phyloP scores from a whole-genome alignment of 2,329 filamentous ascomycete genomes.

The Beauveria bassiana region DNA sequence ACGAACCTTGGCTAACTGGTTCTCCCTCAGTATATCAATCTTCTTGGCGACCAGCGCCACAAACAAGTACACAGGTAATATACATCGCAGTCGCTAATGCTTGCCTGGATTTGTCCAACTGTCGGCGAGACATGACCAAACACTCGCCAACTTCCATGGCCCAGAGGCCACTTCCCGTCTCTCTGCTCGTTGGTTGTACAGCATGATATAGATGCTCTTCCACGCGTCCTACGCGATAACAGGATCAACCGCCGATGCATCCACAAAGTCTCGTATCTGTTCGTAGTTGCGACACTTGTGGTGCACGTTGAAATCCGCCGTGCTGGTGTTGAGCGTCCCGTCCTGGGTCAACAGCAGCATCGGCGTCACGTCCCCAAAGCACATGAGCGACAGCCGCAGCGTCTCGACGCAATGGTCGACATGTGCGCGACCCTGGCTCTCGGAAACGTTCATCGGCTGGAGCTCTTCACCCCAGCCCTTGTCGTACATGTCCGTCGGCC shows the following conservation, averaged over 20 bases:
- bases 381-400: constrained; percentile 14
- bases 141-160: too few species aligned
- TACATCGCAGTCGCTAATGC: too few species aligned
- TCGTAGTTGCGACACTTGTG: constrained; percentile 10
- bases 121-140: not conserved
- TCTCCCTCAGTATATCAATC: not conserved
- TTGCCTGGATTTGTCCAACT: not conserved
- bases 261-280: not conserved
- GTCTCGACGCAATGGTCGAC: constrained; percentile 15
- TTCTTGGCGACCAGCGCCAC: not conserved
- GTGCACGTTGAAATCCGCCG: constrained; percentile 4
- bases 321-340: constrained; percentile 1
- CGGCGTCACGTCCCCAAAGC: constrained; percentile 13
- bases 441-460: not conserved
- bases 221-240: not conserved
- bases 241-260: not conserved
- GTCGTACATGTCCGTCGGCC: constrained; percentile 5
- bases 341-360: not conserved
- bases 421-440: not conserved
- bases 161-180: not conserved
- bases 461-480: not conserved
- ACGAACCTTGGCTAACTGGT: too few species aligned
- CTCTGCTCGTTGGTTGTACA: not conserved
- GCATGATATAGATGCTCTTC: not conserved
- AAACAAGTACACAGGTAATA: too few species aligned